Base-by-base conservation (phyloP, 495 filamentous ascomycete genomes). In the Tuber brumale region DNA sequence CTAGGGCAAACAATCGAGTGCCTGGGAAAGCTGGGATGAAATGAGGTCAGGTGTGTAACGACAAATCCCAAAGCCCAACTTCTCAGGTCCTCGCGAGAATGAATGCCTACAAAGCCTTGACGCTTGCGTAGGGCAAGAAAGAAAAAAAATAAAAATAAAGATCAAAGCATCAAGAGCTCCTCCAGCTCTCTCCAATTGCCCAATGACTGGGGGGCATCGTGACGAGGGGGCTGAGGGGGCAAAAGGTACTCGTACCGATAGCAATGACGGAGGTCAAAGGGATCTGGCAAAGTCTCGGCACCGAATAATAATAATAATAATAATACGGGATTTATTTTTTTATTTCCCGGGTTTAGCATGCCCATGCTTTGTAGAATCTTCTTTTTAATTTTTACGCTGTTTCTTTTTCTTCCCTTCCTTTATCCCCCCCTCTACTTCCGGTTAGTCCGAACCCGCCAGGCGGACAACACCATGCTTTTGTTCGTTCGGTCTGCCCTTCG, bases 71-170 rank as follows among this genome's bases (percentile, higher is more conserved):
- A 18, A 66, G 35, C 57, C 57, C 57, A 35, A 66, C n/a, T 66
- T 66, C 57, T 66, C 57, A 66, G 57, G 57, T 66, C 57, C 57
- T 66, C 14, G 57, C 57, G 57, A 66, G 57, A 31, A 18, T 66
- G 27, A 66, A 66, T 35, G 27, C 27, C 16, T 14, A 1, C 31
- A 19, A 66, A 27, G 57, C 57, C n/a, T 35, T 66, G 57, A 66
- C 27, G 57, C 57, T 66, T 66, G 57, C n/a, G 57, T 66, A 19
- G 14, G 57, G 31, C 4, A 7, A 61, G 31, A 19, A 66, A 35
- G 35, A 51, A 2, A 19, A 66, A 35, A 66, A 51, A 2, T 14
- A 7, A 66, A 66, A 35, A 31, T 31, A 35, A 23, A 2, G 31
- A 35, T 66, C 27, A 6, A 66, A 66, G 0, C 12, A 8, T 66